These are phyloP conservation scores for Clarkia xantiana DNA, from an alignment of 345 rosid species.

Conservation along the genomic window DNA sequence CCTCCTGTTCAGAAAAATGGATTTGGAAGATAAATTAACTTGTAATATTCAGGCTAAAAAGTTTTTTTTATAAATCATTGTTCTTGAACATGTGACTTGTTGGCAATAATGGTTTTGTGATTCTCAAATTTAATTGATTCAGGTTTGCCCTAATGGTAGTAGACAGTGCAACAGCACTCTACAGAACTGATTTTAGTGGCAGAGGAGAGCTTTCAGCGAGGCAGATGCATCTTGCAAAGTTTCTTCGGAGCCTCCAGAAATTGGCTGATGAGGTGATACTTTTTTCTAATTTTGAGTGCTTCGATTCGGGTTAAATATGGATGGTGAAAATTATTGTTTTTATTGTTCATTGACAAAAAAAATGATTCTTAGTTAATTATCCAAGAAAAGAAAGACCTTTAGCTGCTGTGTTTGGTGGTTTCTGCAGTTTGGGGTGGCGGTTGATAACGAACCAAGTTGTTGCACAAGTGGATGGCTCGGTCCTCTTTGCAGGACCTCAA, in stretches of 20 bases:
- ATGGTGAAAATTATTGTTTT: too few relatives aligned
- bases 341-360: too few relatives aligned
- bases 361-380: too few relatives aligned
- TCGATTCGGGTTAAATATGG: too few relatives aligned
- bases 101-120: background rate
- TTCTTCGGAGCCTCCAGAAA: constrained; percentile 89
- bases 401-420: background rate
- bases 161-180: constrained; percentile 89
- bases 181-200: constrained; percentile 89
- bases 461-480: constrained; percentile 97
- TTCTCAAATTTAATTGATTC: background rate
- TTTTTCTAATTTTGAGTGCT: background rate
- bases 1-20: background rate
- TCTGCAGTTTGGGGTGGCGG: constrained; percentile 83
- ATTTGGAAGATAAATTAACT: background rate
- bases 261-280: constrained; percentile 73
- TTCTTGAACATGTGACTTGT: background rate
- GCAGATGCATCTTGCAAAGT: constrained; percentile 98
- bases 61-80: background rate
- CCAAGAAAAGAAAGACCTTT: too few relatives aligned
- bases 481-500: constrained; percentile 89
- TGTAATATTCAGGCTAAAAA: background rate
- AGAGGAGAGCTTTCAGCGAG: constrained; percentile 94
- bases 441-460: constrained; percentile 89
- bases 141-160: constrained; percentile 86